Evolutionary conservation across 2,329 filamentous ascomycete species (phyloP).

Genomic region (Penicillium nordicum): DNA sequence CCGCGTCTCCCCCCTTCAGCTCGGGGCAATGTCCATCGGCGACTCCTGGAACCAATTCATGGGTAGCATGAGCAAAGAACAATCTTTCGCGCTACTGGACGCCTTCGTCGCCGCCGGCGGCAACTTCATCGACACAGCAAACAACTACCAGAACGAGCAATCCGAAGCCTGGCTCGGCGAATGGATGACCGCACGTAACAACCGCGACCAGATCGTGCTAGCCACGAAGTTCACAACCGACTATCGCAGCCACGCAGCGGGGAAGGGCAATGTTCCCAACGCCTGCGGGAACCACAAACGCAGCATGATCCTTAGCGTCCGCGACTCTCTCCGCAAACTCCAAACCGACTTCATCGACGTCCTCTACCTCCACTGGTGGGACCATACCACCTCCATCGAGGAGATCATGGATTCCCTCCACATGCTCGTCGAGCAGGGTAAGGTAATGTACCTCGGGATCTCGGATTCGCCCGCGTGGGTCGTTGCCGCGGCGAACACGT

Average conservation of each 20-base stretch:
- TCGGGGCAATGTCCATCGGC: constrained; percentile 41
- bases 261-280: constrained; percentile 42
- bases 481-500: constrained; percentile 39
- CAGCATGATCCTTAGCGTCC: constrained; percentile 42
- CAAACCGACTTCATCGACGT: constrained; percentile 53
- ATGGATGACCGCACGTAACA: constrained; percentile 64
- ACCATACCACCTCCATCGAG: constrained; percentile 40
- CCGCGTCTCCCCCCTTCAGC: constrained; percentile 61
- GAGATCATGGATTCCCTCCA: constrained; percentile 31
- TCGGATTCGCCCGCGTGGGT: constrained; percentile 44
- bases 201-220: constrained; percentile 67
- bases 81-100: constrained; percentile 63
- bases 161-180: constrained; percentile 66
- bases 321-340: constrained; percentile 46
- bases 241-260: constrained; percentile 41
- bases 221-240: constrained; percentile 67
- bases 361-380: constrained; percentile 56
- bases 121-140: constrained; percentile 71
- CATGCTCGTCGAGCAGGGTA: constrained; percentile 38
- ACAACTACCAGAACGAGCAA: constrained; percentile 64
- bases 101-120: constrained; percentile 63
- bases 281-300: constrained; percentile 44
- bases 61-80: constrained; percentile 63
- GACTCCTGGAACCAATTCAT: constrained; percentile 50
- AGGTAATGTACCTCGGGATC: constrained; percentile 43